phyloP scores from a whole-genome alignment of 805 yeast genomes.

The Sugiyamaella americana region DNA sequence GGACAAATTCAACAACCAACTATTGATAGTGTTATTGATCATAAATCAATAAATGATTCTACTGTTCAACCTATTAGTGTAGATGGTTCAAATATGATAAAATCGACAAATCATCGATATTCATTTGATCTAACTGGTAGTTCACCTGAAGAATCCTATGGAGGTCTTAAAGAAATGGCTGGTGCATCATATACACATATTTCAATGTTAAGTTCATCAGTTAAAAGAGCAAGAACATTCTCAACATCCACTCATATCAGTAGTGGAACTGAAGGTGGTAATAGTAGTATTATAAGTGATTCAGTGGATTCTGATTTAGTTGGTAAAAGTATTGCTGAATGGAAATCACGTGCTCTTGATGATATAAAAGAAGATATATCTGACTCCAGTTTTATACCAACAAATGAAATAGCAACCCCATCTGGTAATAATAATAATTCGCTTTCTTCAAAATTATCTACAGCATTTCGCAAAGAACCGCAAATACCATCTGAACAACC shows the following conservation, averaged over 20 bases:
- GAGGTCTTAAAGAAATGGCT: conserved; percentile 5
- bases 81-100: background rate
- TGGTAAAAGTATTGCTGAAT: conserved; percentile 5
- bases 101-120: background rate
- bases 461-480: background rate
- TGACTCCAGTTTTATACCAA: background rate
- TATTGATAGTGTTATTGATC: background rate
- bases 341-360: conserved; percentile 10
- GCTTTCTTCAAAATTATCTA: background rate
- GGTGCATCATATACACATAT: conserved; percentile 15
- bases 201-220: conserved; percentile 5
- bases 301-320: conserved; percentile 3
- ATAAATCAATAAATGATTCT: background rate
- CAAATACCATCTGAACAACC: background rate
- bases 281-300: background rate
- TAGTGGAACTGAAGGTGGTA: background rate
- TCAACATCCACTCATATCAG: background rate
- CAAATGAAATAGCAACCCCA: background rate
- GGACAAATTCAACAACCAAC: background rate
- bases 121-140: conserved; percentile 6
- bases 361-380: conserved; percentile 12
- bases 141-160: conserved; percentile 16
- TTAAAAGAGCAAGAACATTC: background rate
- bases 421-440: background rate
- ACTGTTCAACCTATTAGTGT: background rate